phyloP scores from a whole-genome alignment of 768 basidiomycete genomes.

The Calvatia gigantea region DNA sequence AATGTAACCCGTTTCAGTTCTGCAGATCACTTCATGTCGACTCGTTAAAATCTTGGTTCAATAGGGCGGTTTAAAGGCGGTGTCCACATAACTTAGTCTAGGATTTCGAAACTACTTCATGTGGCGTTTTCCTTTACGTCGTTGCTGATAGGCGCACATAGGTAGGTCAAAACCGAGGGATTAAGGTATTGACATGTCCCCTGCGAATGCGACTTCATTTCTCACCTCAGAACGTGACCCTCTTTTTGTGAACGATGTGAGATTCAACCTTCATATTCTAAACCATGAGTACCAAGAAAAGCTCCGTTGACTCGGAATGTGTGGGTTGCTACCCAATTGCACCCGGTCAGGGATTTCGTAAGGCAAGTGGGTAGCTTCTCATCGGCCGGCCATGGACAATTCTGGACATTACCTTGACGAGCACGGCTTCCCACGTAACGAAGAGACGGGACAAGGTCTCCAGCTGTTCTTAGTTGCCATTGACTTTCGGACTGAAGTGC shows the following conservation, averaged over 20 bases:
- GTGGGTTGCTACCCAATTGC: conserved; percentile 5
- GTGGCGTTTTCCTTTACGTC: neutral
- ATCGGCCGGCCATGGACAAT: too few relatives aligned
- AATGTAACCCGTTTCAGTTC: neutral
- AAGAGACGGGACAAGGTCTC: too few relatives aligned
- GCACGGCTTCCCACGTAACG: neutral
- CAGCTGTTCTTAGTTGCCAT: too few relatives aligned
- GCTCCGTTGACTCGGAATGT: neutral
- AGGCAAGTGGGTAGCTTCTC: neutral
- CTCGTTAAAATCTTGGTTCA: neutral
- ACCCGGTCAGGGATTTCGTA: conserved; percentile 1
- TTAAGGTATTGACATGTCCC: neutral
- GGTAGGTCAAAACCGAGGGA: neutral
- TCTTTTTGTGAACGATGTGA: too few relatives aligned
- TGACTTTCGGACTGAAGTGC: neutral
- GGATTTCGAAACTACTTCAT: neutral
- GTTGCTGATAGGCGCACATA: neutral
- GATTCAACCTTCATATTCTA: too few relatives aligned
- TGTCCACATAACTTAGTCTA: neutral
- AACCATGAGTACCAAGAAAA: neutral
- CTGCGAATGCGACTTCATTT: too few relatives aligned
- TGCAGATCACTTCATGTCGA: neutral
- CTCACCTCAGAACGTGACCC: too few relatives aligned
- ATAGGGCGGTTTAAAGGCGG: neutral
- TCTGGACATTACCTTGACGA: neutral